A percentile compares a stretch with the other conserved stretches of the same genome.
phyloP scores from a whole-genome alignment of 2,329 filamentous ascomycete genomes.

The Sporothrix phasma region DNA sequence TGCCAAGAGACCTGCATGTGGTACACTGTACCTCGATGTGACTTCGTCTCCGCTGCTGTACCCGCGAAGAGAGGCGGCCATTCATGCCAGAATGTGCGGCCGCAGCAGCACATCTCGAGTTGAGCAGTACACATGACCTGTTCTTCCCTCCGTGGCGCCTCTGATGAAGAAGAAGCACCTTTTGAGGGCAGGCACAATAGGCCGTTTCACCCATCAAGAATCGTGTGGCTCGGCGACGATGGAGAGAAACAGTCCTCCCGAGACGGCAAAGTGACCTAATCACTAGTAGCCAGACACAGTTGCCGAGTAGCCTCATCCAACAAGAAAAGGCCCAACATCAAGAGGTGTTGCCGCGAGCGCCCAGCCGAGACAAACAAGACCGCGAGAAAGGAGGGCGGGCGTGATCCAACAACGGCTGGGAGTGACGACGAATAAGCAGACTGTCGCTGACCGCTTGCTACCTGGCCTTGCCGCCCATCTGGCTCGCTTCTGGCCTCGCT shows the following conservation, averaged over 20 bases:
- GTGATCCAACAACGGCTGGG: not conserved
- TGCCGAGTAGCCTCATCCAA: not conserved
- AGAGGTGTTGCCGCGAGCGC: not conserved
- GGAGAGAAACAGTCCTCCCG: not conserved
- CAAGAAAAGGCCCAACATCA: not conserved
- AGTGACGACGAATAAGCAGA: not conserved
- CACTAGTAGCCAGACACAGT: not conserved
- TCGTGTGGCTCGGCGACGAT: not conserved
- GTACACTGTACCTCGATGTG: too few relatives aligned
- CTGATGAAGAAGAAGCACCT: not conserved
- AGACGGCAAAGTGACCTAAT: not conserved
- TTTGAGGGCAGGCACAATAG: not conserved
- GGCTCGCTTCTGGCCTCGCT: too few relatives aligned
- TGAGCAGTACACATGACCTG: slow-evolving; percentile 7
- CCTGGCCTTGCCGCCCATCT: not conserved
- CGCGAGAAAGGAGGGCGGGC: not conserved
- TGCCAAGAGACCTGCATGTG: too few relatives aligned
- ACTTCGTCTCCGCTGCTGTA: too few relatives aligned
- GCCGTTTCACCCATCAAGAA: not conserved
- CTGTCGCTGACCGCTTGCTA: not conserved
- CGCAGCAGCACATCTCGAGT: too few relatives aligned
- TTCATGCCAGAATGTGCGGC: too few relatives aligned
- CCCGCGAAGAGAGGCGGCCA: too few relatives aligned
- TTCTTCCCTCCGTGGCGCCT: not conserved
- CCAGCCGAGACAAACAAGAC: not conserved